Base-by-base conservation (phyloP, 805 yeast genomes). In the Kluyveromyces starmeri region DNA sequence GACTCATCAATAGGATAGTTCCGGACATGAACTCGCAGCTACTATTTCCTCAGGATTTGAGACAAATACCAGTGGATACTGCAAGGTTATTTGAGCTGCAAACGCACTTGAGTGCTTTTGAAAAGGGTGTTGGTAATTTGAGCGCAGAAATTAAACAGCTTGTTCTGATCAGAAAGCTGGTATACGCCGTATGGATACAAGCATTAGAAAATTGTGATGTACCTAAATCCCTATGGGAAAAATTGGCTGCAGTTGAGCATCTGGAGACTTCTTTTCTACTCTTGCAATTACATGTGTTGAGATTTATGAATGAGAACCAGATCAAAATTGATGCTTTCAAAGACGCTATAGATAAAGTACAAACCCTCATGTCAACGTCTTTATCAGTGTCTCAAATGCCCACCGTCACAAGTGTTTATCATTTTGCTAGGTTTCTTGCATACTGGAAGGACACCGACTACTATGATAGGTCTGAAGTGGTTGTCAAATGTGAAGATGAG, bases 361-460 rank as follows among this genome's bases (percentile, higher is more conserved):
- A 18, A 2, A 15, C 12, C 5, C 22, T 20, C 17, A 20, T 30
- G 16, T 9, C 14, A 9, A 11, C 12, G 13, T 30, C 33, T 2
- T 26, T 30, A 9, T 30, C 33, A 6, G 33, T 30, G 16, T 30
- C 33, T 10, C 33, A 30, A 17, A n/a, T 20, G 4, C 33, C 33
- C 13, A 30, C 18, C 17, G n/a, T 30, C 8, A 30, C 33, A 9
- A 21, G 33, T 12, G 25, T 30, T 14, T 30, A 21, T 8, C 33
- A 30, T 30, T 30, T 30, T 20, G 33, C 26, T 8, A 16, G 26
- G 26, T 30, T 30, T 18, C 14, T 30, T 3, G 14, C 16, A 18
- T 12, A 11, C 13, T 30, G 33, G 33, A 30, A 30, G 12, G 15
- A 20, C n/a, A 30, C 33, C 5, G 17, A 21, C 26, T 18, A 30